A percentile compares a stretch with the other conserved stretches of the same genome.
phyloP scores from a whole-genome alignment of 2,329 filamentous ascomycete species.

The Thyridium curvatum region DNA sequence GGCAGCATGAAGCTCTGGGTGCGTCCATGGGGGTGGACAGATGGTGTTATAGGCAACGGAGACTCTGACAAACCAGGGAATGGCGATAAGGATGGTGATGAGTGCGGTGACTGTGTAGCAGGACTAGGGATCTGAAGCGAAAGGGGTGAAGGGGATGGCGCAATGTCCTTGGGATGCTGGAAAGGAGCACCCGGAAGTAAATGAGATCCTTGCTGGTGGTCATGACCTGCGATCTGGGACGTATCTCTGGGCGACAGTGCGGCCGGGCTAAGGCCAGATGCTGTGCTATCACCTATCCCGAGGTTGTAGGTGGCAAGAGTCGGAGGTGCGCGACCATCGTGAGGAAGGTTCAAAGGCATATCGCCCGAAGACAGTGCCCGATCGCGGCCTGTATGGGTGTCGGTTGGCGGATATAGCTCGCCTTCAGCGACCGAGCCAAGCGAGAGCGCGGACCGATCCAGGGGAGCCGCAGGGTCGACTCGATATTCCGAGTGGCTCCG shows the following conservation, averaged over 20 bases:
- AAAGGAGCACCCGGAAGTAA: not conserved
- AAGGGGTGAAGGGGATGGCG: too few species aligned
- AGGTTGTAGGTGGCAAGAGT: slow-evolving; percentile 18
- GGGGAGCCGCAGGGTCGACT: slow-evolving; percentile 16
- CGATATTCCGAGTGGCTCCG: slow-evolving; percentile 63
- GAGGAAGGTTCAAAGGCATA: slow-evolving; percentile 20
- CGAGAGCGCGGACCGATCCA: not conserved
- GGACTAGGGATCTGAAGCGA: slow-evolving; percentile 38
- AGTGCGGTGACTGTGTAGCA: slow-evolving; percentile 33
- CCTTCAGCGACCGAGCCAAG: not conserved
- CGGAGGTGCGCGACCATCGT: slow-evolving; percentile 34
- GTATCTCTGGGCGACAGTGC: slow-evolving; percentile 3
- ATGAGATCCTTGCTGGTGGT: too few species aligned
- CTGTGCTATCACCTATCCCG: not conserved
- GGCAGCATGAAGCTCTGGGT: slow-evolving; percentile 52
- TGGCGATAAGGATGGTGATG: slow-evolving; percentile 47
- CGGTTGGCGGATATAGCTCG: not conserved
- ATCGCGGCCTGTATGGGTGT: slow-evolving; percentile 8
- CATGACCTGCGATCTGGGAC: too few species aligned
- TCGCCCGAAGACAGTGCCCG: slow-evolving; percentile 44
- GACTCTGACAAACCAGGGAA: slow-evolving; percentile 66
- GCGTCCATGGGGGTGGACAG: slow-evolving; percentile 23
- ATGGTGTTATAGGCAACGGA: slow-evolving; percentile 33
- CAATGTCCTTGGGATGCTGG: not conserved
- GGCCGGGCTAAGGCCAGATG: slow-evolving; percentile 4